Conservation (phyloP, 1,284 basidiomycete species). For the Boletus nobilissimus region DNA sequence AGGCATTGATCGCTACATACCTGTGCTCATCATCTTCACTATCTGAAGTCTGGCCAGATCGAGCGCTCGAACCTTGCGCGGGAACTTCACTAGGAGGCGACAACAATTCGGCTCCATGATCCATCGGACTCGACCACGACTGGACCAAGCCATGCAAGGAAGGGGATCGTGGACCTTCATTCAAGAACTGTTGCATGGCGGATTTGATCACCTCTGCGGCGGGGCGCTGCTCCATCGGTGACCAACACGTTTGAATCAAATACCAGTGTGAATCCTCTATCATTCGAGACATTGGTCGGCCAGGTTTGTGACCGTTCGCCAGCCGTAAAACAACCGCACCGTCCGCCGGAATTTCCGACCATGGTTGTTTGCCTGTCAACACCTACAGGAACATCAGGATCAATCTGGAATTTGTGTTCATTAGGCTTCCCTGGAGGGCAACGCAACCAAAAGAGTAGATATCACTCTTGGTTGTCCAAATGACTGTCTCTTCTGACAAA, state of each 20-base stretch:
- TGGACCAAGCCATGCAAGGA: no score
- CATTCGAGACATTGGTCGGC: background rate
- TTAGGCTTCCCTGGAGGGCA: background rate
- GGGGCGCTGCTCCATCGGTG: constrained; percentile 13
- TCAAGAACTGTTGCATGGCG: background rate
- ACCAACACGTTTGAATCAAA: constrained; percentile 28
- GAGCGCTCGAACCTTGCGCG: no score
- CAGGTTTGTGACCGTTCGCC: background rate
- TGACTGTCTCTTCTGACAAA: background rate
- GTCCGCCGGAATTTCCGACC: constrained; percentile 8
- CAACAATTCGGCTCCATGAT: no score
- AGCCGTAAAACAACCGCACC: background rate
- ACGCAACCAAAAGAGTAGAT: background rate
- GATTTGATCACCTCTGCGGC: background rate
- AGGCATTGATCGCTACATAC: no score
- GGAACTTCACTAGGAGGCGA: no score
- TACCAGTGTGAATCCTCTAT: constrained; percentile 23
- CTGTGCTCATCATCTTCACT: no score
- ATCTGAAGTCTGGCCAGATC: no score
- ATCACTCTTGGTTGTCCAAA: background rate
- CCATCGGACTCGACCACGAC: no score
- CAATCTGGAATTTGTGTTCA: background rate
- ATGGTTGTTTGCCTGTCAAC: constrained; percentile 13
- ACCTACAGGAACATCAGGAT: background rate
- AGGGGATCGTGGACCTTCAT: background rate